Evolutionary conservation across 2,329 filamentous ascomycete species (phyloP).

Genomic region (Fusarium siculi): DNA sequence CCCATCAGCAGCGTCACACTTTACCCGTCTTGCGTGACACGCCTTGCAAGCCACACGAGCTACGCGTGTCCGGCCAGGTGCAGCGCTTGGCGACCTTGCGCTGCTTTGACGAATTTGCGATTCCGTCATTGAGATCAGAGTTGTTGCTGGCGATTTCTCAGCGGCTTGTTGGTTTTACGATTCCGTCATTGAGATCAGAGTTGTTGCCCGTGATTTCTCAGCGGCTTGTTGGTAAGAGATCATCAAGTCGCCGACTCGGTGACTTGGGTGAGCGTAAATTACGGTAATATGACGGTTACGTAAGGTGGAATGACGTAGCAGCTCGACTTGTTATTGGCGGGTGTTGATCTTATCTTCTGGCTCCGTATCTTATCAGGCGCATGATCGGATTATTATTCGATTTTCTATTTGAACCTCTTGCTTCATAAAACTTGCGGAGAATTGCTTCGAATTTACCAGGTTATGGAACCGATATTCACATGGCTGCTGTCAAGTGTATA

Average conservation of each 20-base stretch:
- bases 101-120: not conserved
- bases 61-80: not conserved
- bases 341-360: not conserved
- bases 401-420: not conserved
- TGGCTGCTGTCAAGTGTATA: not conserved
- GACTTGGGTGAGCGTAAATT: not conserved
- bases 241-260: conserved; percentile 20
- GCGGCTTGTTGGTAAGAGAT: not conserved
- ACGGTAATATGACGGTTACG: conserved; percentile 15
- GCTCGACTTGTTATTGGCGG: not conserved
- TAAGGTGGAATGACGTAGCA: not conserved
- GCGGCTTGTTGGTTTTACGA: not conserved
- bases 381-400: not conserved
- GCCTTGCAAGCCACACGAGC: conserved; percentile 37
- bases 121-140: not conserved
- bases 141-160: not conserved
- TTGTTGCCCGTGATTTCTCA: not conserved
- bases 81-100: not conserved
- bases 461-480: not conserved
- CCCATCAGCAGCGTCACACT: conserved; percentile 31
- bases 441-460: not conserved
- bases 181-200: not conserved
- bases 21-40: conserved; percentile 33
- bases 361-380: not conserved
- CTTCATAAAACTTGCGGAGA: not conserved